Percentiles rank a stretch among this genome's conserved stretches.
phyloP scores from a whole-genome alignment of 331 rosid species.

The Malus hybrid region DNA sequence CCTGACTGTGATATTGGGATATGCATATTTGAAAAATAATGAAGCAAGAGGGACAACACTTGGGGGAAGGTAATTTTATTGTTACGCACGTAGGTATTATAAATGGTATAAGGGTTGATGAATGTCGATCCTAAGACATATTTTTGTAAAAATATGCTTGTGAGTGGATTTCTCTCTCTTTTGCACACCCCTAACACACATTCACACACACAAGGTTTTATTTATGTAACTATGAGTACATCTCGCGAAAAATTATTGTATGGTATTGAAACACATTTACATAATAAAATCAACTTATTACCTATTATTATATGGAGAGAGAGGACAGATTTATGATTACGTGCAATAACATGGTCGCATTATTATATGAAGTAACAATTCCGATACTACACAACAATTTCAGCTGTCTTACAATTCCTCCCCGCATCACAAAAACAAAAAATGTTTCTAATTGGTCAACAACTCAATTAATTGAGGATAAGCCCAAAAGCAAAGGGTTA shows the following conservation, averaged over 20 bases:
- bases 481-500: background rate
- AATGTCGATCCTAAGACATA: constrained; percentile 22
- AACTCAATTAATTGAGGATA: background rate
- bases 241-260: background rate
- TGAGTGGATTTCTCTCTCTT: constrained; percentile 28
- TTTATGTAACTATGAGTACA: background rate
- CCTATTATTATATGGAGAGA: background rate
- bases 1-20: constrained; percentile 80
- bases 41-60: background rate
- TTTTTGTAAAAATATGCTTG: constrained; percentile 43
- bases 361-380: background rate
- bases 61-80: background rate
- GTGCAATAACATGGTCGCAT: background rate
- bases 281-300: background rate
- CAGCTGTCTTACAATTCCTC: background rate
- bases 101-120: constrained; percentile 27
- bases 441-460: background rate
- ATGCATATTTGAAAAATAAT: constrained; percentile 82
- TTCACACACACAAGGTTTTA: background rate
- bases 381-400: background rate
- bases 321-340: background rate
- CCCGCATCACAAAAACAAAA: background rate
- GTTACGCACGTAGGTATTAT: constrained; percentile 2
- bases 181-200: background rate
- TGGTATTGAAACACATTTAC: too few relatives aligned